Evolutionary conservation across 305 asterid species (phyloP).

Genomic region (Stenogyne calaminthoides): DNA sequence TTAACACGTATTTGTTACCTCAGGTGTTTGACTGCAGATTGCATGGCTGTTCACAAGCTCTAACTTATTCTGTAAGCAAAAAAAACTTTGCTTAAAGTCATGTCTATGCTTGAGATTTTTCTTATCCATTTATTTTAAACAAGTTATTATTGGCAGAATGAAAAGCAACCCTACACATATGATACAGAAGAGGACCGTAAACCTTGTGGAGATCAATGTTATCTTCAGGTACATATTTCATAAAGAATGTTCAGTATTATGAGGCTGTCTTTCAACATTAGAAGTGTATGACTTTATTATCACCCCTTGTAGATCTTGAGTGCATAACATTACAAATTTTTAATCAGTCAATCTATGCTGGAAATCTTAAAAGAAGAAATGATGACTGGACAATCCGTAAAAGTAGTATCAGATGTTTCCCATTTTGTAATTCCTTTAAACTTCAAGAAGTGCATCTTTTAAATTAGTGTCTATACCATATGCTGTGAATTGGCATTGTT

Average conservation of each 20-base stretch:
- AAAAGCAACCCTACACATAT: constrained; percentile 57
- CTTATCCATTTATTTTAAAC: constrained; percentile 28
- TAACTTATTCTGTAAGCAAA: constrained; percentile 67
- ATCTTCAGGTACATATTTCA: constrained; percentile 66
- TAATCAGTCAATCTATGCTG: neutral
- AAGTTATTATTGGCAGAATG: constrained; percentile 57
- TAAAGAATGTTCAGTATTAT: constrained; percentile 22
- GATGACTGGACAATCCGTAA: constrained; percentile 3
- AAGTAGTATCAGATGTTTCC: neutral
- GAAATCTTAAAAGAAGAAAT: constrained; percentile 5
- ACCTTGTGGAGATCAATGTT: constrained; percentile 89
- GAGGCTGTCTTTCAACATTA: constrained; percentile 5
- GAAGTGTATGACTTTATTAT: neutral
- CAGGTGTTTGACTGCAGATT: constrained; percentile 95
- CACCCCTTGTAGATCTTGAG: constrained; percentile 7
- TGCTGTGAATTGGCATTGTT: constrained; percentile 16
- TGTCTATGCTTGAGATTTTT: constrained; percentile 23
- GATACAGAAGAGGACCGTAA: constrained; percentile 69
- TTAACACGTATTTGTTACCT: constrained; percentile 15
- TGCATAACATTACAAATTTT: neutral
- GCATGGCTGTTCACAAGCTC: constrained; percentile 89
- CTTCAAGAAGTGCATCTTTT: neutral
- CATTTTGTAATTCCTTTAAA: neutral
- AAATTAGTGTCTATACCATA: neutral
- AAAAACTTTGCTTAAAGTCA: constrained; percentile 26